Base-by-base conservation (phyloP, 169 alveolate species). In the Eimeria falciformis region DNA sequence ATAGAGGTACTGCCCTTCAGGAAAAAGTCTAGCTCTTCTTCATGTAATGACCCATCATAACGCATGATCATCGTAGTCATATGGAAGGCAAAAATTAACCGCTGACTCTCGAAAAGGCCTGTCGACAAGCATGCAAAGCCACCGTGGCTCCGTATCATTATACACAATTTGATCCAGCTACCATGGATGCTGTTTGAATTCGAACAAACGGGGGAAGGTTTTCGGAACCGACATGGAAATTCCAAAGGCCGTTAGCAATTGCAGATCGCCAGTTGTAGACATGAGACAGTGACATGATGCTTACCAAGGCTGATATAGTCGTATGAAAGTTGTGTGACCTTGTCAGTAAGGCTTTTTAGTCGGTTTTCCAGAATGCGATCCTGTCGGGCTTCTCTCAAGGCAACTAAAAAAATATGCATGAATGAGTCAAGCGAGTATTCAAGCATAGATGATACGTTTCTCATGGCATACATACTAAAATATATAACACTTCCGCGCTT, bases 1-100 rank as follows among this genome's bases (percentile, higher is more conserved):
- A 97, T 96, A 4, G 97, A 92, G 0, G 98, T 97, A 79, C 97
- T 97, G 45, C 99, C 99, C 94, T 98, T 97, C 89, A 97, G 92
- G 97, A 97, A 98, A 96, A 97, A 98, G 88, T 97, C 98, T 53
- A 97, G 96, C 95, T 98, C 99, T 40, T 90, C 91, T 91, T 95
- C 94, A 92, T 97, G 96, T 43, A 98, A 85, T 91, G 95, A 96
- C 45, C 95, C 96, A 81, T 97, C 98, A 46, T 96, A 97, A 71
- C 97, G 97, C 97, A 97, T 93, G 81, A 97, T 97, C 99, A 98
- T 98, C 7, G 97, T 95, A 27, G 98, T 96, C 99, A 98, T 97
- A 92, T 98, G 97, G 98, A 98, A 97, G 33, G 98, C 94, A 96
- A 97, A 97, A 96, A 97, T 96, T 78, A 98, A 96, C 90, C 97